Conservation (phyloP, 495 filamentous ascomycete species). For the Aspergillus indologenus region DNA sequence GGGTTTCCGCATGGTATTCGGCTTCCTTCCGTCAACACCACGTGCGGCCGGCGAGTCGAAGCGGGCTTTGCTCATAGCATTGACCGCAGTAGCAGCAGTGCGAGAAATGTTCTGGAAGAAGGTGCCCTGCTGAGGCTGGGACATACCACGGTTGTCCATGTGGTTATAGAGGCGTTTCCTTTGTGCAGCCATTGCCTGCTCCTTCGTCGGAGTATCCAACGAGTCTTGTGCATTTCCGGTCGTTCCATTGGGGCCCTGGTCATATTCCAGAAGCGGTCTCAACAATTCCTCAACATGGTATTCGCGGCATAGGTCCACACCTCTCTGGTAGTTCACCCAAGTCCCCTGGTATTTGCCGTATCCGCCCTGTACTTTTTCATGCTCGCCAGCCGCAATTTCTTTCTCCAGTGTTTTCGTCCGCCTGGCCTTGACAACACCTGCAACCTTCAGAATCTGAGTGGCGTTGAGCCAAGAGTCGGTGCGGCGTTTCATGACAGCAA, state of each 20-base stretch:
- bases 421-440: slow-evolving; percentile 93
- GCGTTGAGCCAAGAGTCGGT: slow-evolving; percentile 92
- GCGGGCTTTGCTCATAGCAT: slow-evolving; percentile 90
- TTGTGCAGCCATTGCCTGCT: slow-evolving; percentile 98
- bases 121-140: slow-evolving; percentile 67
- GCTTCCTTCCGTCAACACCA: slow-evolving; percentile 46
- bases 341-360: slow-evolving; percentile 99
- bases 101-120: slow-evolving; percentile 96
- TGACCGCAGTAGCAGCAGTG: slow-evolving; percentile 86
- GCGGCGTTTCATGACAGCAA: slow-evolving; percentile 92
- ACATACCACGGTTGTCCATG: slow-evolving; percentile 62
- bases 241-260: slow-evolving; percentile 75
- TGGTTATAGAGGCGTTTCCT: slow-evolving; percentile 83
- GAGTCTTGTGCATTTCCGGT: slow-evolving; percentile 55
- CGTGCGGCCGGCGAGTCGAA: slow-evolving; percentile 82
- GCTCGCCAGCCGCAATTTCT: slow-evolving; percentile 90
- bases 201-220: slow-evolving; percentile 94
- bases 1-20: slow-evolving; percentile 46
- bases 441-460: slow-evolving; percentile 93
- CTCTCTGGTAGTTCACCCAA: slow-evolving; percentile 90
- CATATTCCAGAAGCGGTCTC: slow-evolving; percentile 80
- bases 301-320: slow-evolving; percentile 86
- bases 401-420: slow-evolving; percentile 97
- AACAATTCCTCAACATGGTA: slow-evolving; percentile 91
- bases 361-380: slow-evolving; percentile 97